Percentiles rank a stretch among this genome's conserved stretches.
phyloP scores from a whole-genome alignment of 1,139 yeast species.

The Magnusiomyces tetraspermus region DNA sequence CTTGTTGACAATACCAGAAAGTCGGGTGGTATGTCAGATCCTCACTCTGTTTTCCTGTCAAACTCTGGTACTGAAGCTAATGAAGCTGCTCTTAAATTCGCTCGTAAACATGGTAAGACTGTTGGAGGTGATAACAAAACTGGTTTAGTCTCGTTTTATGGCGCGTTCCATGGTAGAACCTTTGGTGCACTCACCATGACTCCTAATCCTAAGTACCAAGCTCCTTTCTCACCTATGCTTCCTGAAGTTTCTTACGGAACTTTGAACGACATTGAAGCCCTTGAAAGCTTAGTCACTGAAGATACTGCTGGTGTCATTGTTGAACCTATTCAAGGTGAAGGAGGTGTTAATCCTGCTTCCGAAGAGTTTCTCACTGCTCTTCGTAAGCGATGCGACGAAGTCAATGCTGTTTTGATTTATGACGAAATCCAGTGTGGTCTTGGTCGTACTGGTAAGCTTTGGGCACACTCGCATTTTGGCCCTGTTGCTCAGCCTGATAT shows the following conservation, averaged over 20 bases:
- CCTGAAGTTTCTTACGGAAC: slow-evolving; percentile 71
- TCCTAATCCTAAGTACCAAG: slow-evolving; percentile 83
- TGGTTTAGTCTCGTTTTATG: slow-evolving; percentile 63
- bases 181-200: slow-evolving; percentile 91
- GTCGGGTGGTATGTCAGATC: slow-evolving; percentile 74
- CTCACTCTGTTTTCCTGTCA: slow-evolving; percentile 75
- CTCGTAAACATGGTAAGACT: slow-evolving; percentile 66
- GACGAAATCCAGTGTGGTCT: slow-evolving; percentile 97
- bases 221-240: slow-evolving; percentile 78
- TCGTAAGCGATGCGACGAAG: slow-evolving; percentile 56
- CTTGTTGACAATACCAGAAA: slow-evolving; percentile 58
- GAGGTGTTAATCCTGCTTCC: slow-evolving; percentile 71
- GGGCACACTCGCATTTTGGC: slow-evolving; percentile 82
- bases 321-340: slow-evolving; percentile 98
- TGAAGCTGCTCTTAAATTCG: slow-evolving; percentile 94
- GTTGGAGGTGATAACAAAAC: slow-evolving; percentile 46
- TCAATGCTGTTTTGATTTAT: slow-evolving; percentile 70
- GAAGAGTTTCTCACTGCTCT: slow-evolving; percentile 56
- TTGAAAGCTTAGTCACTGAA: slow-evolving; percentile 50
- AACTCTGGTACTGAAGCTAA: slow-evolving; percentile 97
- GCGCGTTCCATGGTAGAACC: slow-evolving; percentile 91
- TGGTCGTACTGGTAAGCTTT: slow-evolving; percentile 82
- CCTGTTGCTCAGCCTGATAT: slow-evolving; percentile 86
- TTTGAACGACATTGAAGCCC: slow-evolving; percentile 50
- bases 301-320: slow-evolving; percentile 87